Evolutionary conservation across 2,329 filamentous ascomycete species (phyloP), one percentile per base, ranked within the genome.

Genomic region (Cytospora paraplurivora): DNA sequence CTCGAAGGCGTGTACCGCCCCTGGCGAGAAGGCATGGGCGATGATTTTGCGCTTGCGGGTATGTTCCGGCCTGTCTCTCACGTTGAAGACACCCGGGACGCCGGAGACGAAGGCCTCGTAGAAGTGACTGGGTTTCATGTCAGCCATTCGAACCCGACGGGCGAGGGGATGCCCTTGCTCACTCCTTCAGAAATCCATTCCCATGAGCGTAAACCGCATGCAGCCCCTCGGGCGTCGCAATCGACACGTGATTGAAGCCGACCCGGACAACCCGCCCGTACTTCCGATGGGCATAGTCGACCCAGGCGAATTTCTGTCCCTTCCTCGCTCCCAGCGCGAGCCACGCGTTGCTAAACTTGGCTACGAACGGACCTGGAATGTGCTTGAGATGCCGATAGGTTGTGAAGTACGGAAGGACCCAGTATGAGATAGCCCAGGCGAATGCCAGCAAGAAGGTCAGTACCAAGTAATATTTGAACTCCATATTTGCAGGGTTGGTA

Each of bases 101-200:
- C 96, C 95, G 15, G 90, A 93, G 61, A 96, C 92, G 70, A 97
- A 97, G 54, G 91, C 90, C 72, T 96, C 92, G 71, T 96, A 96
- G 77, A 93, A 96, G 5, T 93, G 88, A 49, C 89, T 92, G 65
- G 10, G 7, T 3, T 27, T 13, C 35, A 44, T 6, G 41, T 44
- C 10, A 44, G n/a, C 41, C 27, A 54, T 59, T 38, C 11, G 33
- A n/a, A 41, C 38, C 17, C 13, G 2, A 8, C 6, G 53, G 41
- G 17, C 17, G 17, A 44, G 41, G 41, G 41, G 41, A 19, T 7
- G 15, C 17, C 19, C 17, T 44, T 7, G 78, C 82, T 58, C 75
- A 88, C 83, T 87, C 79, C 74, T 92, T 92, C 64, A 91, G 71
- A 69, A 91, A 90, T 0, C 89, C 89, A 71, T 91, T 92, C 10